Base-by-base conservation (phyloP, 306 rosid species). In the Citrullus mucosospermus region DNA sequence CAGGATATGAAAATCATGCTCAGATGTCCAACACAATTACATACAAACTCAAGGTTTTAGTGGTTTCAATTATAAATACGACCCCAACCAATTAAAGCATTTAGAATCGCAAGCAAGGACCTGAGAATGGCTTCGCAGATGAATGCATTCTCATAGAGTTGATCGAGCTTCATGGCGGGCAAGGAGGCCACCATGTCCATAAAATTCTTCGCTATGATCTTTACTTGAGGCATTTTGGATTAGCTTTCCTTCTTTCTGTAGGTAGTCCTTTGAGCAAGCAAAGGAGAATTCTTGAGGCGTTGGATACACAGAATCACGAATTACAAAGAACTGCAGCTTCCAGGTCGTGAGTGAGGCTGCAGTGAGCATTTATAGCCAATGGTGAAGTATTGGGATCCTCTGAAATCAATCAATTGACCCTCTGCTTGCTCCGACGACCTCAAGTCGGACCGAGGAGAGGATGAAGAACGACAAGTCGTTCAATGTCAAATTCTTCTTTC, bases 141-240 rank as follows among this genome's bases (percentile, higher is more conserved):
- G 89, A 95, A 95, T 3, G 96, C 90, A 69, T 89, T 92, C 38
- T 90, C 86, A 75, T 89, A 95, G 84, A 95, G 96, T 57, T 83
- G 85, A 77, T 92, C 97, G 56, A 95, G 98, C 92, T 92, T 95
- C 87, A 89, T 88, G 88, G 96, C 84, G 38, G 96, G 98, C 91
- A 95, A 84, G 81, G 97, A 87, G 62, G 97, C 95, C 87, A 92
- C 98, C 98, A 95, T 95, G 88, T 95, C 98, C 98, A 95, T 95
- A 86, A 92, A 95, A 78, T 88, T 95, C 95, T 91, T 91, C 17
- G 97, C 97, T 58, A 95, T 89, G 83, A 90, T 91, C 85, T 90
- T 89, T 75, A 95, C 96, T 91, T 92, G 91, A 36, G 98, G 98
- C 98, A 94, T 94, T 85, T 67, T 82, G 81, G 77, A 3, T 43